phyloP scores from a whole-genome alignment of 768 basidiomycete genomes.

The Mycena kentingensis region DNA sequence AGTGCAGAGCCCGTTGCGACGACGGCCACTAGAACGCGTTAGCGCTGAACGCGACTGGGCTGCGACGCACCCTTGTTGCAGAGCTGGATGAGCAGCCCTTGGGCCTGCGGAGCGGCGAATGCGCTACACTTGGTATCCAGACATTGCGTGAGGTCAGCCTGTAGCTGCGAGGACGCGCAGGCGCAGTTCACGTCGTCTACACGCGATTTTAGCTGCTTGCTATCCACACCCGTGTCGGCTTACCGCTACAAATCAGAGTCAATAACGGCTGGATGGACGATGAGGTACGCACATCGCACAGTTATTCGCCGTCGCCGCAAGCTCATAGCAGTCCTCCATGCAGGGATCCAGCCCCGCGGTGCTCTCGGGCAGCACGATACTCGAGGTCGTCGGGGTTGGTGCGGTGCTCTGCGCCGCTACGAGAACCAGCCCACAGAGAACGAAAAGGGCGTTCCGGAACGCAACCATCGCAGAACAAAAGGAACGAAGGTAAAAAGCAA shows the following conservation, averaged over 20 bases:
- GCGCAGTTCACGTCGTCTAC: conserved; percentile 18
- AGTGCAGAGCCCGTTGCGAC: conserved; percentile 14
- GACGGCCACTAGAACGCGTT: conserved; percentile 5
- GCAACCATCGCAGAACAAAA: neutral
- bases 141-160: conserved; percentile 18
- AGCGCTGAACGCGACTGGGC: neutral
- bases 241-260: neutral
- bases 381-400: conserved; percentile 10
- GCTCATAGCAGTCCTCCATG: conserved; percentile 22
- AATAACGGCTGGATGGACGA: no score
- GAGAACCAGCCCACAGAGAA: neutral
- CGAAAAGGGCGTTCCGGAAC: neutral
- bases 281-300: conserved; percentile 7
- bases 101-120: conserved; percentile 16
- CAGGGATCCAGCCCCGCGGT: conserved; percentile 23
- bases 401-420: neutral
- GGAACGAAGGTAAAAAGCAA: no score
- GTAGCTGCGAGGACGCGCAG: conserved; percentile 21
- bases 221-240: neutral
- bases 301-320: conserved; percentile 11
- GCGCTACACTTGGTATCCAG: conserved; percentile 21
- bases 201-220: no score
- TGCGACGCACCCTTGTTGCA: conserved; percentile 20
- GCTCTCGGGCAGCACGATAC: conserved; percentile 19
- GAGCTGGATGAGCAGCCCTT: conserved; percentile 16